A percentile compares a stretch with the other conserved stretches of the same genome.
These are phyloP conservation scores for Capsicum chinense DNA, from an alignment of 257 asterid species.

Conservation along the genomic window DNA sequence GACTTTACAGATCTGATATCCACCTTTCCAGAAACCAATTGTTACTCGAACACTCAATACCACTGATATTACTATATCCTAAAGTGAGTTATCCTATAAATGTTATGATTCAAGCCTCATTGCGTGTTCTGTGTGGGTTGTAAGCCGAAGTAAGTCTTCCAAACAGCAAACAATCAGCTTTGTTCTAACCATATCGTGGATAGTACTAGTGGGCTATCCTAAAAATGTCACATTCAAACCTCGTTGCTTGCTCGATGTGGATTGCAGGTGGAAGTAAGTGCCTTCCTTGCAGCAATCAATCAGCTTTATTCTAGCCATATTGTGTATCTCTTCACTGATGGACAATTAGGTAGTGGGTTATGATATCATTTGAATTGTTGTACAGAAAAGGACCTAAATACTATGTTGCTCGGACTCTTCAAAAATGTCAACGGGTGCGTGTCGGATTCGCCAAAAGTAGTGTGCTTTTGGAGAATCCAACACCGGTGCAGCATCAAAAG, in stretches of 20 bases:
- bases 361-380: background rate
- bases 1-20: background rate
- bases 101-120: background rate
- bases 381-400: background rate
- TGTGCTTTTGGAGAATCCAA: too few species aligned
- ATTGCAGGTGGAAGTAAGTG: background rate
- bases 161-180: background rate
- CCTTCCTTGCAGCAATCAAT: slow-evolving; percentile 13
- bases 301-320: background rate
- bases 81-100: background rate
- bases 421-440: too few species aligned
- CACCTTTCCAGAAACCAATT: slow-evolving; percentile 17
- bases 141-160: background rate
- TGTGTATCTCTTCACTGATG: background rate
- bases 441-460: too few species aligned
- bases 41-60: background rate
- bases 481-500: too few species aligned
- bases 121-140: background rate
- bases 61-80: background rate
- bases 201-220: background rate
- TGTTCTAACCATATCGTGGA: background rate
- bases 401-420: background rate
- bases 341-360: background rate
- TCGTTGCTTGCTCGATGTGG: background rate
- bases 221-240: slow-evolving; percentile 3